These are phyloP conservation scores for Malus orientalis DNA, from an alignment of 306 rosid species.

Conservation along the genomic window DNA sequence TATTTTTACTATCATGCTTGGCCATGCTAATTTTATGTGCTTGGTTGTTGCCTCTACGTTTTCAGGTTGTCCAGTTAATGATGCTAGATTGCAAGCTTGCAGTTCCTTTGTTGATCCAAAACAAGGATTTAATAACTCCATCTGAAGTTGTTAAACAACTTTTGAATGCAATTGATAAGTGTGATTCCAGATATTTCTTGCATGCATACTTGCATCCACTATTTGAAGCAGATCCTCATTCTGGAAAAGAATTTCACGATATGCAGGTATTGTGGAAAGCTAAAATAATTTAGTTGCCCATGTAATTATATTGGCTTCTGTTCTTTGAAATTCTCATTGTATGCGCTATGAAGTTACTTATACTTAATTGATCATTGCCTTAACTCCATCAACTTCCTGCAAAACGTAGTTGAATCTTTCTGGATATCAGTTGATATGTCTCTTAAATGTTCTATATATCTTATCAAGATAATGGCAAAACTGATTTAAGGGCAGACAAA, in stretches of 20 bases:
- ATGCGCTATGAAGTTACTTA: not conserved
- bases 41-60: slow-evolving; percentile 16
- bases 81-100: slow-evolving; percentile 92
- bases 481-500: not conserved
- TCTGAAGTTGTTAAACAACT: slow-evolving; percentile 77
- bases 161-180: slow-evolving; percentile 40
- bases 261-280: slow-evolving; percentile 65
- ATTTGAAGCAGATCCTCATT: slow-evolving; percentile 83
- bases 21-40: not conserved
- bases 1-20: not conserved
- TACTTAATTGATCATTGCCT: not conserved
- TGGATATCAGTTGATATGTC: not conserved
- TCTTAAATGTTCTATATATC: not conserved
- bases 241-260: slow-evolving; percentile 89
- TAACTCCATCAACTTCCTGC: not conserved
- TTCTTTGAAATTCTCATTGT: not conserved
- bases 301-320: not conserved
- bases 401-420: not conserved
- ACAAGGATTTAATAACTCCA: slow-evolving; percentile 63
- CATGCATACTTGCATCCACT: slow-evolving; percentile 84
- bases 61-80: slow-evolving; percentile 85
- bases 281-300: not conserved
- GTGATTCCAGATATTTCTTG: slow-evolving; percentile 63
- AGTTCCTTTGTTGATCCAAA: slow-evolving; percentile 64
- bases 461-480: not conserved